Base-by-base conservation (phyloP, 2,329 filamentous ascomycete genomes). In the Cladophialophora yegresii region DNA sequence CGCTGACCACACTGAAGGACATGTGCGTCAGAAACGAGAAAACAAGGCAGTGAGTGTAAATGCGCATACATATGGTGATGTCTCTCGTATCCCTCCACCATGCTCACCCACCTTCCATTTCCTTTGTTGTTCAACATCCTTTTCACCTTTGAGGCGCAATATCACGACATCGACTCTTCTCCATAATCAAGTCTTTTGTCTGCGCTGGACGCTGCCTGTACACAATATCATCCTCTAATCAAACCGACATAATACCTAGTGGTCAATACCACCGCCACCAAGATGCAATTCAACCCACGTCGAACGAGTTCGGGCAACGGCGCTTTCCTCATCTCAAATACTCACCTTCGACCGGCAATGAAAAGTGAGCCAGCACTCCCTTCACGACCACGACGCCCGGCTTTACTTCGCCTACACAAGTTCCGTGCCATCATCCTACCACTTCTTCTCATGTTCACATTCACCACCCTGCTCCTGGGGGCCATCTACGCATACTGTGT, bases 401-500 rank as follows among this genome's bases (percentile, higher is more conserved):
- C 63, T 28, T 23, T 69, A 5, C 61, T 20, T 40, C 62, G 65
- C 20, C 62, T 66, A 7, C 60, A 62, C 51, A 64, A 61, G 20
- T 65, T 69, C 30, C 65, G 66, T n/a, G 65, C 54, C 50, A 36
- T 68, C 49, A 40, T 67, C n/a, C 51, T 68, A 13, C 67, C 69
- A 9, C 54, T 66, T 20, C 59, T 68, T 22, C 58, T 71, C 30
- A 54, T 67, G 32, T 22, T 68, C 22, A 50, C 63, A n/a, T 71
- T 71, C 63, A 68, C 67, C 32, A 68, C 63, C 6, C 33, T 70
- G 33, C 65, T 71, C 62, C 67, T 71, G 5, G 64, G 58, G 2
- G 56, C 61, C 51, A 69, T 71, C 58, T 71, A 69, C 54, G 68
- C 68, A 3, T 71, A 71, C 64, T 71, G 70, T 56, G 66, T 70